Base-by-base conservation (phyloP, 2,329 filamentous ascomycete species). In the Purpureocillium lavendulum region DNA sequence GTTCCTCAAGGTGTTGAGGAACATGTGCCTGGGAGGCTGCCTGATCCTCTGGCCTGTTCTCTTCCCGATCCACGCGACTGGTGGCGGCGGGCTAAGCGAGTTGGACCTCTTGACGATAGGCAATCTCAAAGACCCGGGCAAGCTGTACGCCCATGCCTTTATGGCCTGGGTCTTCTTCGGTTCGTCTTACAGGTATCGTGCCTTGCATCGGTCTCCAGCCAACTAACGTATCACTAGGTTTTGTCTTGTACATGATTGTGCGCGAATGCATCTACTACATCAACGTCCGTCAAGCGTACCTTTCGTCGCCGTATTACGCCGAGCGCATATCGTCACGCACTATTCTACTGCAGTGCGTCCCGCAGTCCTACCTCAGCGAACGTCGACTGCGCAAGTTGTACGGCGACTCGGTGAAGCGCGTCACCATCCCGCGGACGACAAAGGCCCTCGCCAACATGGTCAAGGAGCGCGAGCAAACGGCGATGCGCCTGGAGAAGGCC, bases 261-360 rank as follows among this genome's bases (percentile, higher is more conserved):
- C 77, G 90, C 42, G 90, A 97, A 61, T 82, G 79, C 56, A 84
- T 97, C 51, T 95, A 82, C 72, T 94, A 87, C 62, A 84, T 96
- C 67, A 94, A 94, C 54, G 65, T 97, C 38, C 84, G 89, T 46
- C 90, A 97, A 64, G 90, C 90, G 0, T 96, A 94, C 64, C 77
- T 94, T 31, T 75, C 94, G 40, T 89, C 87, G 10, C 87, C 88
- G 10, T 70, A 85, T 35, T 94, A 94, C 58, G 76, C 87, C 39
- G 83, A 82, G 53, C 84, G 89, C 41, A 80, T 96, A 34, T 96
- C 90, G 2, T 90, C 89, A 3, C 80, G 87, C 39, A 96, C 89
- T 2, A 84, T 97, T 1, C 77, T 98, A 11, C 88, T 95, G 60
- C 84, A 87, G 2, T 84, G 86, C 2, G 87, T 96, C 2, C 90